Evolutionary conservation across 495 filamentous ascomycete species (phyloP), one percentile per base, ranked within the genome.

Genomic region (Hypoxylon intermedium): DNA sequence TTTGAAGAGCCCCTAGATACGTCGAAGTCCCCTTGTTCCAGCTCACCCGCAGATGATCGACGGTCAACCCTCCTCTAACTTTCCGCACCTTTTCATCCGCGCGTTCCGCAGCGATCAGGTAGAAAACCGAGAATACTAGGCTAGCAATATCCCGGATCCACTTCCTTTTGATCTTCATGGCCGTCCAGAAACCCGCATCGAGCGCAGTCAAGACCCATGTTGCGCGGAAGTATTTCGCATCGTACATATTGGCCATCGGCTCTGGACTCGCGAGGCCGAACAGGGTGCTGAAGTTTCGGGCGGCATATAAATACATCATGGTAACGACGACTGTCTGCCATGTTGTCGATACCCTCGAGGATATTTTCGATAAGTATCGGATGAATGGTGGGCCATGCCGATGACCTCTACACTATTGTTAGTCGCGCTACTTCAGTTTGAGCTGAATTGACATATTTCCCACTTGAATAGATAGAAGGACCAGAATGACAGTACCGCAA

Each of bases 21-120:
- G 93, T 92, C 5, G 91, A 92, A 80, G 58, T 94, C 0, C 86
- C 83, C 67, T 98, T 98, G 61, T 98, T 93, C 94, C 94, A 98
- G 47, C 91, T 93, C 4, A 97, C 87, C 1, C 94, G 84, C 58
- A 98, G 70, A 72, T 98, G 94, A 28, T 98, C 93, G 33, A 98
- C 79, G 1, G 93, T 97, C 71, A 98, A 76, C 9, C 85, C 87
- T 11, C 85, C 90, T 28, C 94, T 82, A 4, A 98, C 88, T 65
- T 93, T 91, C 38, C 93, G 87, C n/a, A 95, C 92, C 74, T 97
- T 98, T 74, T 98, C 94, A 69, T 97, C 94, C 2, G 94, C 94
- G 67, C 90, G 87, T 70, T 98, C 94, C 1, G 95, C 93, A 9
- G 92, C 91, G 50, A 97, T 81, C 43, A 98, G 77, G 72, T 98